A percentile compares a stretch with the other conserved stretches of the same genome.
phyloP scores from a whole-genome alignment of 805 yeast species.

The Candida berthetii region DNA sequence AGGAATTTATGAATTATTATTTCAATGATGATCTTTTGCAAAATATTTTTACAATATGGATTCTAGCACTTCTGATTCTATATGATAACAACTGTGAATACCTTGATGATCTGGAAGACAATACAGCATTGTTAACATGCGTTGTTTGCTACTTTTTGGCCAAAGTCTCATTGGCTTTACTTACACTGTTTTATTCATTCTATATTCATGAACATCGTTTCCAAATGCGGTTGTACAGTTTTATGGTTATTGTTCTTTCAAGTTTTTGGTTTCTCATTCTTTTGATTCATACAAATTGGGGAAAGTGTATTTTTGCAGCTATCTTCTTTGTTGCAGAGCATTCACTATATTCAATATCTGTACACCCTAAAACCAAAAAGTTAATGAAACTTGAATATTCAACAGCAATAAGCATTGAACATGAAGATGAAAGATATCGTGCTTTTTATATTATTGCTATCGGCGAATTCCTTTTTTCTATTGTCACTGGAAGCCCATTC shows the following conservation, averaged over 20 bases:
- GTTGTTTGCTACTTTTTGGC: slow-evolving; percentile 35
- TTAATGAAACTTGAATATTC: slow-evolving; percentile 37
- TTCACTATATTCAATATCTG: slow-evolving; percentile 25
- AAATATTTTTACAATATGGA: slow-evolving; percentile 45
- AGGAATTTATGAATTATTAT: slow-evolving; percentile 58
- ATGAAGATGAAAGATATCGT: slow-evolving; percentile 55
- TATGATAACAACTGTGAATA: slow-evolving; percentile 42
- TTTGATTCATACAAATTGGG: slow-evolving; percentile 33
- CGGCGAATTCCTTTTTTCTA: slow-evolving; percentile 54
- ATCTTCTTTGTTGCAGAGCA: slow-evolving; percentile 37
- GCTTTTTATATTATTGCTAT: slow-evolving; percentile 59
- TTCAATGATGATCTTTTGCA: slow-evolving; percentile 56
- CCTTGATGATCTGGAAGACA: slow-evolving; percentile 28
- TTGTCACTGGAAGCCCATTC: slow-evolving; percentile 43
- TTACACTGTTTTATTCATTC: slow-evolving; percentile 30
- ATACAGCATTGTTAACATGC: slow-evolving; percentile 29
- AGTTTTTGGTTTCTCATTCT: slow-evolving; percentile 47
- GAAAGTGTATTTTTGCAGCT: slow-evolving; percentile 39
- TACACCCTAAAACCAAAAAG: slow-evolving; percentile 42
- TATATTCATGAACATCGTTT: slow-evolving; percentile 42
- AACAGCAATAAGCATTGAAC: slow-evolving; percentile 61
- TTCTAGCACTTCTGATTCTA: slow-evolving; percentile 39
- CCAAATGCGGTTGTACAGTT: slow-evolving; percentile 39
- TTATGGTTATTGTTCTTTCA: slow-evolving; percentile 26
- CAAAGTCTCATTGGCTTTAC: slow-evolving; percentile 25